phyloP scores from a whole-genome alignment of 192 early-diverging fungal genomes.

The Coemansia furcata region DNA sequence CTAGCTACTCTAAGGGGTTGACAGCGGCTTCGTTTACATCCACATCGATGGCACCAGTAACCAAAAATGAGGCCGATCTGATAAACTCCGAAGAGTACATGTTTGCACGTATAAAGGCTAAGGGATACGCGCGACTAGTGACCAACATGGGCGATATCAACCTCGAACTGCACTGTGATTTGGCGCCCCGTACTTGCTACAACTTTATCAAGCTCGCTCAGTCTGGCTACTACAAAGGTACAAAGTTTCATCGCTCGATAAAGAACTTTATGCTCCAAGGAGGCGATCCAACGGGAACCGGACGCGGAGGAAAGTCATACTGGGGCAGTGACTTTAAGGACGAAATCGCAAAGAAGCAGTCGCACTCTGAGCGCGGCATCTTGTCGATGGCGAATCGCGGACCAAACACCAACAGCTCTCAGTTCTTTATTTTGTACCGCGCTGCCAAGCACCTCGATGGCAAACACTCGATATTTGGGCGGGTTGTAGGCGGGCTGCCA shows the following conservation, averaged over 20 bases:
- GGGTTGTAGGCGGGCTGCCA: conserved; percentile 82
- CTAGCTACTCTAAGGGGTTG: conserved; percentile 76
- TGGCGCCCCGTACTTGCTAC: conserved; percentile 83
- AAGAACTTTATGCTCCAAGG: conserved; percentile 98
- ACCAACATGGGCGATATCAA: conserved; percentile 65
- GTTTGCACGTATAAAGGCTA: conserved; percentile 78
- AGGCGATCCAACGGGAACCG: conserved; percentile 94
- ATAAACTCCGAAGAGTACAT: conserved; percentile 86
- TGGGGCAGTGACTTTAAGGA: conserved; percentile 66
- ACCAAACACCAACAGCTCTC: conserved; percentile 81
- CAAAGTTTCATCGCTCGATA: conserved; percentile 83
- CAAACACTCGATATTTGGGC: conserved; percentile 97
- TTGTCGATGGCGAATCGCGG: conserved; percentile 97
- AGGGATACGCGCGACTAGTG: conserved; percentile 71
- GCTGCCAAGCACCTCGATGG: conserved; percentile 66
- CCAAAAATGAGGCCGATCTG: conserved; percentile 65
- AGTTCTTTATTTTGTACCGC: conserved; percentile 65
- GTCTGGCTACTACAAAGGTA: conserved; percentile 77
- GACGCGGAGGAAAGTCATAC: conserved; percentile 78
- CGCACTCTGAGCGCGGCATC: conserved; percentile 79
- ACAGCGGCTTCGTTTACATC: conserved; percentile 86
- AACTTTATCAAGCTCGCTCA: conserved; percentile 83
- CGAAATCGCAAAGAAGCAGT: conserved; percentile 65
- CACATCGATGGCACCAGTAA: conserved; percentile 70
- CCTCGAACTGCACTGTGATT: conserved; percentile 34